Percentiles rank a stretch among this genome's conserved stretches.
Evolutionary conservation across 1,284 basidiomycete genomes (phyloP).

Genomic region (Macrocystidia cucumis): DNA sequence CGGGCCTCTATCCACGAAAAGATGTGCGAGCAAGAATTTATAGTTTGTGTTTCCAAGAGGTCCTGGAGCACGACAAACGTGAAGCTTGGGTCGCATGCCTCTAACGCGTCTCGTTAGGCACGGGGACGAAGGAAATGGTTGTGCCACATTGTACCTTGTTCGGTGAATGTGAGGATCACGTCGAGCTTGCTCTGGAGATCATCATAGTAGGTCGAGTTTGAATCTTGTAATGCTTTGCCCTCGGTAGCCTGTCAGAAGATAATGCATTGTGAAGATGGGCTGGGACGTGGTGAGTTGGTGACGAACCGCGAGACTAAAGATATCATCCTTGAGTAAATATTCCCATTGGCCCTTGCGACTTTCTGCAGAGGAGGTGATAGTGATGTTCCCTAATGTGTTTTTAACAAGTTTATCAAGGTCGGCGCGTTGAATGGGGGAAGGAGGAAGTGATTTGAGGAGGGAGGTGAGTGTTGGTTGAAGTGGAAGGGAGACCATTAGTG

Average conservation of each 20-base stretch:
- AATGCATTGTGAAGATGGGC: slow-evolving; percentile 1
- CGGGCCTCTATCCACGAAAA: slow-evolving; percentile 81
- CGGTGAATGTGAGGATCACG: slow-evolving; percentile 63
- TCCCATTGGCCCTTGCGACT: slow-evolving; percentile 68
- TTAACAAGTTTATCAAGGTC: slow-evolving; percentile 42
- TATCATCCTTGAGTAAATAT: slow-evolving; percentile 55
- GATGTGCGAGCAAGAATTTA: slow-evolving; percentile 72
- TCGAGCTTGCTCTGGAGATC: slow-evolving; percentile 59
- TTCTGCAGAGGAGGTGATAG: slow-evolving; percentile 38
- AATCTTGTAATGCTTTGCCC: slow-evolving; percentile 41
- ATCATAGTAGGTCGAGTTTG: slow-evolving; percentile 47
- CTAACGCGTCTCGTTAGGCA: slow-evolving; percentile 15
- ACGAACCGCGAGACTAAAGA: slow-evolving; percentile 63
- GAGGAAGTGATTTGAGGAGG: slow-evolving; percentile 46
- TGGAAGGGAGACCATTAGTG: slow-evolving; percentile 24
- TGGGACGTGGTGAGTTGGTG: slow-evolving; percentile 1
- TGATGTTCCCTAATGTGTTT: slow-evolving; percentile 35
- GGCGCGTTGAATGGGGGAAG: slow-evolving; percentile 35
- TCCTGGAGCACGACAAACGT: slow-evolving; percentile 66
- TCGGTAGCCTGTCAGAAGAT: slow-evolving; percentile 56
- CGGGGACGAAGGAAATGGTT: not conserved
- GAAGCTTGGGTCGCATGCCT: slow-evolving; percentile 31
- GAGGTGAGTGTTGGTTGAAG: slow-evolving; percentile 33
- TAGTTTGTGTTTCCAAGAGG: slow-evolving; percentile 75
- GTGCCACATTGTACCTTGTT: slow-evolving; percentile 46